Evolutionary conservation across 805 yeast species (phyloP), one percentile per base, ranked within the genome.

Genomic region (Wickerhamomyces bisporus): DNA sequence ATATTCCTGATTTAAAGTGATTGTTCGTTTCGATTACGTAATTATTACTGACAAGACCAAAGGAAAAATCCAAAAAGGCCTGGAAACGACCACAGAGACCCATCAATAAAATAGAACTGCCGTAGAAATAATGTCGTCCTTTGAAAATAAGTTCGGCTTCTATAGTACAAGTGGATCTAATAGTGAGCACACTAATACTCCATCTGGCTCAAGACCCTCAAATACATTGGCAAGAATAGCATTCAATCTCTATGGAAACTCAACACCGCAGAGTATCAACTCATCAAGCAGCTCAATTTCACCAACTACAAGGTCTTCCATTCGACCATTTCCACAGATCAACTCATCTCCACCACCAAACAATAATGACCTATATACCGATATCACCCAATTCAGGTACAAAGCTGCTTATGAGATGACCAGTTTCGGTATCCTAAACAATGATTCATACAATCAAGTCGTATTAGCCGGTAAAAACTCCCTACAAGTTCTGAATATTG

Each of bases 171-270:
- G 10, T 19, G 32, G 32, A 10, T 11, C 32, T 20, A 18, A 19
- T 19, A 11, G 17, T 12, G 35, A 35, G 16, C 41, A 44, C 16
- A 34, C 41, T 15, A 30, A 40, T 31, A 33, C 42, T 13, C 41
- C 50, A 3, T 44, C 26, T 18, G 47, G 51, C 12, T 44, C 54
- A 6, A 25, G 56, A 35, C 57, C 55, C 4, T 44, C 53, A 4
- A 52, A 49, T 35, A 45, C 56, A 0, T 57, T 75, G 41, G 75
- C 81, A 5, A 64, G 78, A 32, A 69, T 77, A 55, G 81, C 83
- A 0, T 77, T 73, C 61, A 73, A 75, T 47, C 73, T 77, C 26
- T 77, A 77, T 54, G 81, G 81, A 15, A 43, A 40, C 37, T 39
- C 53, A 5, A 50, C 62, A 15, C 17, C 30, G 7, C 32, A 18